These are phyloP conservation scores for Monosporascus sp. DNA, from an alignment of 2,329 filamentous ascomycete genomes.

Conservation along the genomic window DNA sequence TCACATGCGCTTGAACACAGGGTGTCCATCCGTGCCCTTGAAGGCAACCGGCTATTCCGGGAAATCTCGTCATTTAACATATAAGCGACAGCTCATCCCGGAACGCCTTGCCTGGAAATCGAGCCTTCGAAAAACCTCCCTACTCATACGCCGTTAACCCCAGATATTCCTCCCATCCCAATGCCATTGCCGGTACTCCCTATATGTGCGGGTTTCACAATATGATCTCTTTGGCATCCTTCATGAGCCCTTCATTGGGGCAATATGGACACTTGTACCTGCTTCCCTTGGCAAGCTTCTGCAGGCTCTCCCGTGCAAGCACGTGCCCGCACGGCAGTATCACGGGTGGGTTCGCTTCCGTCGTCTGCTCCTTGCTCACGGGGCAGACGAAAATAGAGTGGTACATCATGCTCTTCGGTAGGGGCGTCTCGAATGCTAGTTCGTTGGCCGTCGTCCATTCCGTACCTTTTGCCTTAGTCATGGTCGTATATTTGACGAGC, in stretches of 20 bases:
- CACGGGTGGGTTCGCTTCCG: slow-evolving; percentile 89
- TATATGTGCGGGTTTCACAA: slow-evolving; percentile 37
- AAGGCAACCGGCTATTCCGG: no score
- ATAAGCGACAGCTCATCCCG: no score
- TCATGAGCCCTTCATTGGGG: slow-evolving; percentile 72
- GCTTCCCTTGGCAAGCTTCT: slow-evolving; percentile 70
- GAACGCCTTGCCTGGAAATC: no score
- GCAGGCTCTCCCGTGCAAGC: slow-evolving; percentile 77
- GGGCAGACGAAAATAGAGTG: slow-evolving; percentile 98
- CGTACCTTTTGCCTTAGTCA: slow-evolving; percentile 83
- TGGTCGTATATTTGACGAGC: slow-evolving; percentile 79
- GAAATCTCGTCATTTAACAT: no score
- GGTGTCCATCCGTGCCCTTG: no score
- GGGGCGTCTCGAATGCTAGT: slow-evolving; percentile 69
- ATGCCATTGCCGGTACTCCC: no score
- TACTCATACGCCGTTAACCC: no score
- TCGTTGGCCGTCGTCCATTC: slow-evolving; percentile 94
- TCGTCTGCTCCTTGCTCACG: slow-evolving; percentile 93
- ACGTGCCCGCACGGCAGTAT: slow-evolving; percentile 96
- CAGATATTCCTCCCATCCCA: no score
- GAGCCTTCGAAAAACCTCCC: no score
- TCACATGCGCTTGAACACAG: no score
- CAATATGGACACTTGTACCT: slow-evolving; percentile 97
- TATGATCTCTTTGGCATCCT: slow-evolving; percentile 70
- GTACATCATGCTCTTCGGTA: slow-evolving; percentile 63